Conservation (phyloP, 139 green algal species). For the Mychonastes homosphaera region DNA sequence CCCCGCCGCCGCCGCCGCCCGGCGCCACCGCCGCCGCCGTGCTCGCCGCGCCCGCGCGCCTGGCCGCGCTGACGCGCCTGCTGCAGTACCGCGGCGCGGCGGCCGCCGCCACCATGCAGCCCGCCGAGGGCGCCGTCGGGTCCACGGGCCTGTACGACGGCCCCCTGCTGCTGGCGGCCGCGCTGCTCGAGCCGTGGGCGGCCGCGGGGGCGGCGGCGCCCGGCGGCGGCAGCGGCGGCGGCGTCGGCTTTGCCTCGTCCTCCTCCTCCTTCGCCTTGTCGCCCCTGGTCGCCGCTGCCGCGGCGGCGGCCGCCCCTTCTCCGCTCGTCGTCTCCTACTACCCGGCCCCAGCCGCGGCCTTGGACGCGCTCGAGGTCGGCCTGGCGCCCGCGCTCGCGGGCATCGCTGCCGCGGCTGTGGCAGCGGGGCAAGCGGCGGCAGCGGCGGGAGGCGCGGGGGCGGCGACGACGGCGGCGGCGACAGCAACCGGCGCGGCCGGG, state of each 20-base stretch:
- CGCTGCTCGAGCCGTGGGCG: constrained; percentile 32
- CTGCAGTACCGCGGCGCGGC: constrained; percentile 16
- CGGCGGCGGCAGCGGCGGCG: constrained; percentile 27
- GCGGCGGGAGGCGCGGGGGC: too few relatives aligned
- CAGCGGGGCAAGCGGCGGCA: too few relatives aligned
- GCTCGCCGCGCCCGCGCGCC: neutral
- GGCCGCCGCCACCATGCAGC: constrained; percentile 21
- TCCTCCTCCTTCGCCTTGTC: too few relatives aligned
- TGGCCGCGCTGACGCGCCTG: constrained; percentile 18
- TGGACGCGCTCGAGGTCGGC: constrained; percentile 22
- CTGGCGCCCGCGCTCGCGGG: too few relatives aligned
- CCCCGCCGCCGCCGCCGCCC: neutral
- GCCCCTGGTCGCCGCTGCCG: too few relatives aligned
- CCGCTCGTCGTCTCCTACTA: neutral
- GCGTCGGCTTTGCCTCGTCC: too few relatives aligned
- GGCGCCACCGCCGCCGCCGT: neutral
- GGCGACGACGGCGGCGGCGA: neutral
- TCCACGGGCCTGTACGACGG: constrained; percentile 47
- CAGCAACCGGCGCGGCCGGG: constrained; percentile 6
- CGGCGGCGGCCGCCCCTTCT: too few relatives aligned
- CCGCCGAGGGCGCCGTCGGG: constrained; percentile 24
- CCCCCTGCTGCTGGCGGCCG: constrained; percentile 27
- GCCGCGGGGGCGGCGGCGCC: constrained; percentile 24
- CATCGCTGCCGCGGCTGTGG: too few relatives aligned
- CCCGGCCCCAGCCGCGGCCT: neutral